phyloP scores from a whole-genome alignment of 2,329 filamentous ascomycete species.

The Verticillium nubilum region DNA sequence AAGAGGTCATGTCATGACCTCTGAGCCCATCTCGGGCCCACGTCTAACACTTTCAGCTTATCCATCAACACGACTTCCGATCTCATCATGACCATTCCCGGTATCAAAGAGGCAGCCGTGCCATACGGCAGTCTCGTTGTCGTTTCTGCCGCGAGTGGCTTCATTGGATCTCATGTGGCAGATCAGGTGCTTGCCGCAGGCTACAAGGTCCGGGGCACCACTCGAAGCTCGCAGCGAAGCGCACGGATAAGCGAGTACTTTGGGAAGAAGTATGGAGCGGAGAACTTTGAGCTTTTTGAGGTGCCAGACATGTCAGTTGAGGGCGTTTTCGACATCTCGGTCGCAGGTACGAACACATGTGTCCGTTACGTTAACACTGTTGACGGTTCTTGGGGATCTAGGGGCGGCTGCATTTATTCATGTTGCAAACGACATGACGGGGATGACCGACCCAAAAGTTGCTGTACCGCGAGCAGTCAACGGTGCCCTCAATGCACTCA shows the following conservation, averaged over 20 bases:
- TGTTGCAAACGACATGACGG: slow-evolving; percentile 23
- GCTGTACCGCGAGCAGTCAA: slow-evolving; percentile 29
- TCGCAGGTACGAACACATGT: slow-evolving; percentile 16
- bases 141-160: slow-evolving; percentile 35
- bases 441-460: slow-evolving; percentile 25
- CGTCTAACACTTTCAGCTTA: too few species aligned
- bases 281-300: slow-evolving; percentile 24
- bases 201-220: slow-evolving; percentile 40
- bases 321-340: slow-evolving; percentile 18
- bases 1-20: too few species aligned
- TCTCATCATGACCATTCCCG: too few species aligned
- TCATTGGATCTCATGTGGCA: slow-evolving; percentile 32
- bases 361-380: too few species aligned
- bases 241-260: slow-evolving; percentile 23
- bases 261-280: slow-evolving; percentile 23
- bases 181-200: slow-evolving; percentile 30
- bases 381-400: not conserved
- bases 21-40: too few species aligned
- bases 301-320: slow-evolving; percentile 26
- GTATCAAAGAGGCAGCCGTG: slow-evolving; percentile 4
- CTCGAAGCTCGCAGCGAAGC: slow-evolving; percentile 26
- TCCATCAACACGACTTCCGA: too few species aligned
- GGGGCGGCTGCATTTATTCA: slow-evolving; percentile 23
- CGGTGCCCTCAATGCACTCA: slow-evolving; percentile 22
- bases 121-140: slow-evolving; percentile 26